Evolutionary conservation across 257 asterid genomes (phyloP), one percentile per base, ranked within the genome.

Genomic region (Rhazya stricta): DNA sequence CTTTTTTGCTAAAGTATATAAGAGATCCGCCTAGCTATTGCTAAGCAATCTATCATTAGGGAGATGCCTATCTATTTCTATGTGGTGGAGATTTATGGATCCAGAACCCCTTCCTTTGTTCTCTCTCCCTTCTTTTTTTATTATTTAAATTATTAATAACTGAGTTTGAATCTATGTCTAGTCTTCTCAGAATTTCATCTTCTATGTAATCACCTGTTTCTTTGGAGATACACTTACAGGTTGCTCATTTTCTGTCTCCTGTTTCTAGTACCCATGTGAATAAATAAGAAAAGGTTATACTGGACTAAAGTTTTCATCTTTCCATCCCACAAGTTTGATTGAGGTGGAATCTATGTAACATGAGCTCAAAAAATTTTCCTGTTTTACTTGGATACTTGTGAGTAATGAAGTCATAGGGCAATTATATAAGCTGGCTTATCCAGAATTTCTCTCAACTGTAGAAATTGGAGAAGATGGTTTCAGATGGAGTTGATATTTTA

Each of bases 381-480:
- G 70, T 37, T 19, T 19, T 13, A 65, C 25, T 65, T 65, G 29
- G 30, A 21, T 65, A n/a, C 37, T 7, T 34, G 32, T 41, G 32
- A 48, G 62, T 41, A 9, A 21, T 43, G 61, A 19, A 39, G 58
- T 67, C 25, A 16, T 67, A 43, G 53, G 27, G 29, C 19, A 23
- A 41, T 9, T 16, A 11, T 32, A n/a, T 37, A 45, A 15, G 50
- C 48, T 69, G 16, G 16, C 27, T 70, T 36, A 74, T 34, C 85
- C 12, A n/a, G 72, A 60, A 18, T 54, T 43, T 58, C 56, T 76
- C 77, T 82, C 46, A 46, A 71, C 43, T 86, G 87, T 77, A 94
- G 99, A 88, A 89, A 86, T 80, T 94, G 86, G 85, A 91, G 72
- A 88, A 84, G 79, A 84, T 92, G 83, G 97, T 94, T 84, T 85